Evolutionary conservation across 345 rosid species (phyloP).

Genomic region (Raphanus sativus): DNA sequence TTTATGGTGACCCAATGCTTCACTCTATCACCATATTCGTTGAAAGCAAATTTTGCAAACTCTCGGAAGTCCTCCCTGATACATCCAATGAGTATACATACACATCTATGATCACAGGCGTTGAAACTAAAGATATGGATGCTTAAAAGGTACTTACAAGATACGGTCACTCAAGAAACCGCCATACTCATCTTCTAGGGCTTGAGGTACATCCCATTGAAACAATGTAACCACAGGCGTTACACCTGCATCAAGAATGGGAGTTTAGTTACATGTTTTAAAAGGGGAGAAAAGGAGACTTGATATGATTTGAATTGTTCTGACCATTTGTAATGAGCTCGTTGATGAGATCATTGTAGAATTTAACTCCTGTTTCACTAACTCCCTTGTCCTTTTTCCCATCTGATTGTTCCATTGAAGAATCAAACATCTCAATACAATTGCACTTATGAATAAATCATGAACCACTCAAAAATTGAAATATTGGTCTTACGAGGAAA

Average conservation of each 20-base stretch:
- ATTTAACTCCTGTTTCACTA: conserved; percentile 45
- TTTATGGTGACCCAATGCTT: conserved; percentile 59
- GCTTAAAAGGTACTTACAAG: conserved; percentile 21
- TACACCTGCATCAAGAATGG: conserved; percentile 27
- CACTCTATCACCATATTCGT: conserved; percentile 51
- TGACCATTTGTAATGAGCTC: conserved; percentile 49
- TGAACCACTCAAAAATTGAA: neutral
- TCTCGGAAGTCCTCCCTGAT: conserved; percentile 36
- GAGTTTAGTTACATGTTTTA: neutral
- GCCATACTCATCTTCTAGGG: conserved; percentile 36
- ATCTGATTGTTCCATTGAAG: conserved; percentile 27
- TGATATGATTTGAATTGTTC: neutral
- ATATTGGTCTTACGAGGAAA: conserved; percentile 41
- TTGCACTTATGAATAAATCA: neutral
- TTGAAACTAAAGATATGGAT: neutral
- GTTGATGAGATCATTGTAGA: conserved; percentile 58
- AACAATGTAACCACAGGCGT: conserved; percentile 39
- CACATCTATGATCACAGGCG: neutral
- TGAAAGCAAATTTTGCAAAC: conserved; percentile 36
- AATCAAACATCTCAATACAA: neutral
- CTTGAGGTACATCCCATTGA: conserved; percentile 45
- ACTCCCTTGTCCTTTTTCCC: conserved; percentile 51
- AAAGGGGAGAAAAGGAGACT: neutral
- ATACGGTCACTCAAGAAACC: conserved; percentile 37
- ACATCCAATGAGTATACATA: neutral